A percentile compares a stretch with the other conserved stretches of the same genome.
phyloP scores from a whole-genome alignment of 257 asterid species.

The Ocimum tenuiflorum region DNA sequence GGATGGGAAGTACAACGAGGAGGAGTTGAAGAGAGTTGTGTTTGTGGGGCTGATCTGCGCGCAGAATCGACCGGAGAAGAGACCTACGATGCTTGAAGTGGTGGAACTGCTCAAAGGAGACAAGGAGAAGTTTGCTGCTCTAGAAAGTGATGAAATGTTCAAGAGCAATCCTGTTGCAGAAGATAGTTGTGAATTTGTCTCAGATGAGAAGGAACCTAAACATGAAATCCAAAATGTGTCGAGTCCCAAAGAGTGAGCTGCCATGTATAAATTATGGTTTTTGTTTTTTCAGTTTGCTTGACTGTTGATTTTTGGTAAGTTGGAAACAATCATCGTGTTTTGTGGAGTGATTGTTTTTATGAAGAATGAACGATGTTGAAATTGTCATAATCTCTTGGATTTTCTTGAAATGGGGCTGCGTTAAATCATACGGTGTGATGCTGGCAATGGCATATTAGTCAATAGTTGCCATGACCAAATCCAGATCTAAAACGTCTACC shows the following conservation, averaged over 20 bases:
- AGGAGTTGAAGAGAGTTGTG: conserved; percentile 73
- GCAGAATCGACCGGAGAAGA: conserved; percentile 57
- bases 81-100: conserved; percentile 76
- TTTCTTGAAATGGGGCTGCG: too few relatives aligned
- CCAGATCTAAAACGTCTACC: too few relatives aligned
- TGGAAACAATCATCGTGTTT: conserved; percentile 9
- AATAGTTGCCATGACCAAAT: too few relatives aligned
- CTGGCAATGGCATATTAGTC: too few relatives aligned
- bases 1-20: too few relatives aligned
- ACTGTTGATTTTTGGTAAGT: conserved; percentile 1
- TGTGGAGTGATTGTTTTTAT: not conserved
- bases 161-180: conserved; percentile 30
- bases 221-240: not conserved
- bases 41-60: conserved; percentile 60
- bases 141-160: conserved; percentile 74
- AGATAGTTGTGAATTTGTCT: conserved; percentile 38
- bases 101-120: conserved; percentile 69
- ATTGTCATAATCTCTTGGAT: not conserved
- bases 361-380: conserved; percentile 11
- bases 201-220: conserved; percentile 37
- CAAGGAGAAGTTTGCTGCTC: conserved; percentile 50
- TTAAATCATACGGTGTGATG: too few relatives aligned
- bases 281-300: not conserved
- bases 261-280: conserved; percentile 1
- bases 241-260: not conserved